Percentiles rank a stretch among this genome's conserved stretches.
Evolutionary conservation across 495 filamentous ascomycete species (phyloP).

Genomic region (Podospora bellae-mahoneyi): DNA sequence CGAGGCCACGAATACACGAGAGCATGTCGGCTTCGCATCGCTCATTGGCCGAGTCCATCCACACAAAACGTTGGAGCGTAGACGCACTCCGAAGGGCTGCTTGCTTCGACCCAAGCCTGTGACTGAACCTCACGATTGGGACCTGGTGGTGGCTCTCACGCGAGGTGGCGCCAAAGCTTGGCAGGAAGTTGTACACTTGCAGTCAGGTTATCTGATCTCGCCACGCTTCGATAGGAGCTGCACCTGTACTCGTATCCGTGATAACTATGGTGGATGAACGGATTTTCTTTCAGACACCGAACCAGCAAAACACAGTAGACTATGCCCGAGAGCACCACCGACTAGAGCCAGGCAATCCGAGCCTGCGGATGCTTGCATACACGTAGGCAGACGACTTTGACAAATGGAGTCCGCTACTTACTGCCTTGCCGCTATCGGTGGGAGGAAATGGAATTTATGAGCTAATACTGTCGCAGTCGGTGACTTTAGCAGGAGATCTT

Average conservation of each 20-base stretch:
- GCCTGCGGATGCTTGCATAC: neutral
- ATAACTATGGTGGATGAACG: neutral
- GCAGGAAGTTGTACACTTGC: neutral
- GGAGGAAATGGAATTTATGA: neutral
- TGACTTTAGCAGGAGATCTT: neutral
- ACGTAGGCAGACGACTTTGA: neutral
- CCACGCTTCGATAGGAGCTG: neutral
- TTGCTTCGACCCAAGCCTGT: slow-evolving; percentile 6
- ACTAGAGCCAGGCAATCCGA: neutral
- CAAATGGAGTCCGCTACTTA: neutral
- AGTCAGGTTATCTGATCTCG: neutral
- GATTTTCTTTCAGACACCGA: neutral
- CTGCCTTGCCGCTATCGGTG: neutral
- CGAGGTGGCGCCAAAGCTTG: slow-evolving; percentile 18
- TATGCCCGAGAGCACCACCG: no score
- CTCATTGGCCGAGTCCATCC: neutral
- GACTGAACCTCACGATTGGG: slow-evolving; percentile 13
- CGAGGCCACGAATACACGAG: neutral
- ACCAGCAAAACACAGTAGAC: neutral
- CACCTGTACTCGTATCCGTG: neutral
- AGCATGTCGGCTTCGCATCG: neutral
- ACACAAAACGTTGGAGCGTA: neutral
- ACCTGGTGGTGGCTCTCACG: slow-evolving; percentile 15
- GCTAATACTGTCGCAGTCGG: neutral
- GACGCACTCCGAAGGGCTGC: neutral